These are phyloP conservation scores for Ascocoryne sarcoides DNA, from an alignment of 2,329 filamentous ascomycete genomes.

Conservation along the genomic window DNA sequence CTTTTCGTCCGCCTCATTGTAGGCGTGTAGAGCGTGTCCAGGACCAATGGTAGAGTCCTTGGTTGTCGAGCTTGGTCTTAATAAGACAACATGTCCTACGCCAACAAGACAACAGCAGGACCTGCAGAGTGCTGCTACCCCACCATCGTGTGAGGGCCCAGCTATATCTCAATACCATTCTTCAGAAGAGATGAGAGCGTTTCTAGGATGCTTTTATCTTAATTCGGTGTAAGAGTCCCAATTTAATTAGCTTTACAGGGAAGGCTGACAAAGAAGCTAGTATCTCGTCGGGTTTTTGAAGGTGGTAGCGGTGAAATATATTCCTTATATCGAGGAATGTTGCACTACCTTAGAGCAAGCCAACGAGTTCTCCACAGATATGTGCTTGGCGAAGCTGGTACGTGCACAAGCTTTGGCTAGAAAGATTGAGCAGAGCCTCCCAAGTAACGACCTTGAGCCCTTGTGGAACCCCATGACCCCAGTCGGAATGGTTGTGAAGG, in stretches of 20 bases:
- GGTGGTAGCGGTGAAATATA: conserved; percentile 1
- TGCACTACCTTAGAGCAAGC: conserved; percentile 1
- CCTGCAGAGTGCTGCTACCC: not conserved
- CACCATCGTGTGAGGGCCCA: not conserved
- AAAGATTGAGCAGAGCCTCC: not conserved
- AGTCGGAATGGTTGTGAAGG: not conserved
- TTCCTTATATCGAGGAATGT: conserved; percentile 1
- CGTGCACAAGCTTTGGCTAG: not conserved
- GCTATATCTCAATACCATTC: not conserved
- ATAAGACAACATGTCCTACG: not conserved
- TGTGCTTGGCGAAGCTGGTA: not conserved
- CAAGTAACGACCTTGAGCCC: not conserved
- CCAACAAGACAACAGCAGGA: not conserved
- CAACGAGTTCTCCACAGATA: conserved; percentile 2
- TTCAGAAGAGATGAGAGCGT: conserved; percentile 2
- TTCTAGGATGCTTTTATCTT: conserved; percentile 4
- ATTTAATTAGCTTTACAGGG: not conserved
- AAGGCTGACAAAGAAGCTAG: not conserved
- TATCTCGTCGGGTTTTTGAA: not conserved
- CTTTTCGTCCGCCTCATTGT: not conserved
- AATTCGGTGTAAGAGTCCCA: conserved; percentile 1
- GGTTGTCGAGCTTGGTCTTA: conserved; percentile 2
- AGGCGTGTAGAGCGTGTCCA: not conserved
- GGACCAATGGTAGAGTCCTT: not conserved
- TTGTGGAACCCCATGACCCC: not conserved